These are phyloP conservation scores for Zygosaccharomyces pseudobailii DNA, from an alignment of 1,139 yeast species.

Conservation along the genomic window DNA sequence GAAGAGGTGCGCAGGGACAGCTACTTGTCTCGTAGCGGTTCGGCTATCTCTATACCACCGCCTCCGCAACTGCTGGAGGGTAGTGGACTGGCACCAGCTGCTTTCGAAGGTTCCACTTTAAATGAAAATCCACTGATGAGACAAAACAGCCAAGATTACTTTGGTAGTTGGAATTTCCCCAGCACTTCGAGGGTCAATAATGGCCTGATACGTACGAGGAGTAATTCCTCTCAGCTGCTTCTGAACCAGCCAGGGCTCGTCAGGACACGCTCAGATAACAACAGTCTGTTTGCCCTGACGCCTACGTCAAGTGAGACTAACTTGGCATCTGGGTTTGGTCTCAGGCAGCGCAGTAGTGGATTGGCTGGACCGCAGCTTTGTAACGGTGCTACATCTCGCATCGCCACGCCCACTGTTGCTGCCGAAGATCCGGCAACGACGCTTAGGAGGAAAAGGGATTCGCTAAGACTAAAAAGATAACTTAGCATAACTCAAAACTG, in stretches of 20 bases:
- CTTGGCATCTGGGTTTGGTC: conserved; percentile 7
- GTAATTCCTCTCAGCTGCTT: conserved; percentile 13
- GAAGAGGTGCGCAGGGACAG: conserved; percentile 31
- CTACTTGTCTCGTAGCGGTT: conserved; percentile 23
- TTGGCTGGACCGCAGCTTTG: conserved; percentile 2
- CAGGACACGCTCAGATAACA: conserved; percentile 18
- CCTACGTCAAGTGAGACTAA: conserved; percentile 16
- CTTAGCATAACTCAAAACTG: not conserved
- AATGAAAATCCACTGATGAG: not conserved
- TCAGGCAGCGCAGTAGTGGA: conserved; percentile 2
- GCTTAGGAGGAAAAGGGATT: conserved; percentile 13
- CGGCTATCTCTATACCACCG: conserved; percentile 19
- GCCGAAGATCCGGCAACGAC: conserved; percentile 11
- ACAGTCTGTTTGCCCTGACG: conserved; percentile 16
- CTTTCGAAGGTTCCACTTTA: conserved; percentile 10
- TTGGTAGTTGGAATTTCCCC: conserved; percentile 8
- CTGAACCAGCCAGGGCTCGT: conserved; percentile 8
- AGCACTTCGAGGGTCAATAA: conserved; percentile 5
- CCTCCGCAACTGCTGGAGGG: conserved; percentile 17
- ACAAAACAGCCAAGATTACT: conserved; percentile 13
- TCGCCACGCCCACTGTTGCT: conserved; percentile 5
- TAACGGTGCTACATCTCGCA: conserved; percentile 1
- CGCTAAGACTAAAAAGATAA: conserved; percentile 10
- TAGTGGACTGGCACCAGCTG: conserved; percentile 4
- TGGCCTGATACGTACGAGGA: conserved; percentile 12